Conservation (phyloP, 2,329 filamentous ascomycete genomes). For the Penicillium sp. region DNA sequence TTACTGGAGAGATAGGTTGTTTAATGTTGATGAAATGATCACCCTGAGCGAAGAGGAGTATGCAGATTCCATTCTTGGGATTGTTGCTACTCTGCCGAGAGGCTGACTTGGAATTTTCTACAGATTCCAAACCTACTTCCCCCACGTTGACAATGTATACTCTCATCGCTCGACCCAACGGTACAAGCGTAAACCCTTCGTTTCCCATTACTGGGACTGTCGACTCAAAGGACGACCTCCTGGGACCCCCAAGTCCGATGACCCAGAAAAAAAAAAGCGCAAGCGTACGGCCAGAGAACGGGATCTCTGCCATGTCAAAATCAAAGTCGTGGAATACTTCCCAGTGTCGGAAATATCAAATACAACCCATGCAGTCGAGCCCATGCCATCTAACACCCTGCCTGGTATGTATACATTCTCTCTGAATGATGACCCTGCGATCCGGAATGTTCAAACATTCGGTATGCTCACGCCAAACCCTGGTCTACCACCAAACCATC, state of each 20-base stretch:
- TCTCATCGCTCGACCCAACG: constrained; percentile 77
- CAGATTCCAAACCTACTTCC: constrained; percentile 77
- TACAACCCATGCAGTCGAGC: constrained; percentile 19
- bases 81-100: not conserved
- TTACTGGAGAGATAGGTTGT: constrained; percentile 69
- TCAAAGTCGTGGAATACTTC: constrained; percentile 80
- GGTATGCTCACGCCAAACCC: constrained; percentile 45
- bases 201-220: constrained; percentile 83
- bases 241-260: constrained; percentile 74
- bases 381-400: constrained; percentile 23
- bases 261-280: constrained; percentile 78
- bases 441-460: constrained; percentile 35
- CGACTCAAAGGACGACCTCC: constrained; percentile 75
- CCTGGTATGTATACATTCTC: constrained; percentile 28
- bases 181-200: constrained; percentile 78
- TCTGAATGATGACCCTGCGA: constrained; percentile 3
- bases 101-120: not conserved
- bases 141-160: constrained; percentile 80
- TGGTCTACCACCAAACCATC: constrained; percentile 44
- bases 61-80: constrained; percentile 20
- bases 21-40: constrained; percentile 71
- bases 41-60: constrained; percentile 72
- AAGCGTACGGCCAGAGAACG: constrained; percentile 72
- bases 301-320: constrained; percentile 82
- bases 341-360: constrained; percentile 41